Conservation (phyloP, 2,329 filamentous ascomycete species). For the Aspergillus glaucus region DNA sequence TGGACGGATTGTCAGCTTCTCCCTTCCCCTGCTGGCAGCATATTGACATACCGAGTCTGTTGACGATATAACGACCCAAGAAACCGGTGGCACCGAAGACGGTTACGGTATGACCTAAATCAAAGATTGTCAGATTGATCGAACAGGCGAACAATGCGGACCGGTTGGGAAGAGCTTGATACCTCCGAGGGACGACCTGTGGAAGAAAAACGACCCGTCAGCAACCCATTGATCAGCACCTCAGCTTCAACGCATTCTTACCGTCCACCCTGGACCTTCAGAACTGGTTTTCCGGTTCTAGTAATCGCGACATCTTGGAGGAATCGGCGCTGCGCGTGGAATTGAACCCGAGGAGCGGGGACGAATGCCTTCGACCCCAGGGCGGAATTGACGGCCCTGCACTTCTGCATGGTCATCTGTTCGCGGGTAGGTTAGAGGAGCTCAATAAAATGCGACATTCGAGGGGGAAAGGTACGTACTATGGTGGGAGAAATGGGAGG, state of each 20-base stretch:
- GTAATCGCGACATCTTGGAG: slow-evolving; percentile 85
- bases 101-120: slow-evolving; percentile 81
- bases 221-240: slow-evolving; percentile 8
- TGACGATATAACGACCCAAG: slow-evolving; percentile 94
- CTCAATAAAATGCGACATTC: slow-evolving; percentile 16
- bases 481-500: slow-evolving; percentile 12
- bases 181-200: slow-evolving; percentile 82
- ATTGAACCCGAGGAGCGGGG: slow-evolving; percentile 32
- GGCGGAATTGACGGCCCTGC: slow-evolving; percentile 37
- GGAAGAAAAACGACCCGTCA: slow-evolving; percentile 13
- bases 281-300: slow-evolving; percentile 89
- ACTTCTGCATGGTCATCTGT: slow-evolving; percentile 41
- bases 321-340: slow-evolving; percentile 42
- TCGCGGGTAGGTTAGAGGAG: slow-evolving; percentile 19
- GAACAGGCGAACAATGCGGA: slow-evolving; percentile 11
- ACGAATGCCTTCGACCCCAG: slow-evolving; percentile 32
- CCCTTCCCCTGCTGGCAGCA: slow-evolving; percentile 19
- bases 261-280: slow-evolving; percentile 85
- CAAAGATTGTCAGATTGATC: slow-evolving; percentile 18
- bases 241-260: slow-evolving; percentile 42
- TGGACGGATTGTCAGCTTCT: slow-evolving; percentile 37
- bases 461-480: slow-evolving; percentile 2
- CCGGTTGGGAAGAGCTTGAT: slow-evolving; percentile 24
- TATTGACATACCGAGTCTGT: slow-evolving; percentile 65
- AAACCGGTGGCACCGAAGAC: slow-evolving; percentile 97